phyloP scores from a whole-genome alignment of 164 flowering plant species.

The Pachysandra terminalis region DNA sequence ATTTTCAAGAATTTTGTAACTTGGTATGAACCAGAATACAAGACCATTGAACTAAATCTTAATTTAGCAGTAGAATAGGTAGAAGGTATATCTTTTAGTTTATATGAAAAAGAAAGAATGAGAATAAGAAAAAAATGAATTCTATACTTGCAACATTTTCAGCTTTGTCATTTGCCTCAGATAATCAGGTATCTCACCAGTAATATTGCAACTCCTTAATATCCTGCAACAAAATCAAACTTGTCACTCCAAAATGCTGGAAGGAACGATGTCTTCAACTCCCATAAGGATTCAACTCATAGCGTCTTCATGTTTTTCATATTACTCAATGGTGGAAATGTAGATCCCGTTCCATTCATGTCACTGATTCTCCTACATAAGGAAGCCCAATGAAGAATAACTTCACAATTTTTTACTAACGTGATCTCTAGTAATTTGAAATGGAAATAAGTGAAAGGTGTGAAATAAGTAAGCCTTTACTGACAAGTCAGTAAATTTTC shows the following conservation, averaged over 20 bases:
- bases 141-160: constrained; percentile 33
- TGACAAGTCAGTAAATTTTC: constrained; percentile 29
- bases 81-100: constrained; percentile 18
- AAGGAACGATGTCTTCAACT: neutral
- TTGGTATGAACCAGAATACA: too few species aligned
- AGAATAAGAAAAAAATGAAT: neutral
- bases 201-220: constrained; percentile 56
- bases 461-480: neutral
- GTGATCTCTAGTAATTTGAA: neutral
- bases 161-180: constrained; percentile 39
- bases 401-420: neutral
- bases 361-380: constrained; percentile 64
- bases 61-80: too few species aligned
- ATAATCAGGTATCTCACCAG: constrained; percentile 55
- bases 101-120: neutral
- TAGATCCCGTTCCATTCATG: constrained; percentile 41
- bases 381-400: neutral
- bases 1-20: too few species aligned
- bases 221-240: constrained; percentile 29
- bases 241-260: neutral
- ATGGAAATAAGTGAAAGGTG: neutral
- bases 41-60: too few species aligned
- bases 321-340: constrained; percentile 42
- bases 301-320: constrained; percentile 30
- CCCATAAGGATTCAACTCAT: constrained; percentile 28